Base-by-base conservation (phyloP, 164 flowering plant species). In the Houttuynia cordata region DNA sequence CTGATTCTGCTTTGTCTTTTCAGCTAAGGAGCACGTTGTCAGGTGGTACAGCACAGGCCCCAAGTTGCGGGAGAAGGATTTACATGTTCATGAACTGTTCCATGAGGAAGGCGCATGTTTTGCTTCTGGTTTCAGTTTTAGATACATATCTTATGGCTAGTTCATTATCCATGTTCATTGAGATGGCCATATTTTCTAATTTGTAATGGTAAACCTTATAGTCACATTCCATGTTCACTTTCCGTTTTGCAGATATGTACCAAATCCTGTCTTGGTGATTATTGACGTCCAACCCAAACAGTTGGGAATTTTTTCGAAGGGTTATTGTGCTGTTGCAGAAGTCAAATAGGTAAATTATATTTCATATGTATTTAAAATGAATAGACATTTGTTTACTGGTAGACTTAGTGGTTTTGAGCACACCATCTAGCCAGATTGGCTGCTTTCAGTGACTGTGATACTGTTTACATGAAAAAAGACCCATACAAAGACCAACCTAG, bases 11-110 rank as follows among this genome's bases (percentile, higher is more conserved):
- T 45, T 45, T 0, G 2, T 59, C n/a, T 73, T 22, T 78, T 78
- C 83, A 94, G 97, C 99, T 25, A 94, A 91, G 85, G 99, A 94
- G 82, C 99, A 94, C 77, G 90, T 91, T 21, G 88, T 94, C 0
- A 97, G 99, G 12, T 94, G 99, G 99, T 94, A 94, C 62, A 94
- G 97, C 65, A 91, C 99, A 4, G 97, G 97, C 10, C 99, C 97
- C 15, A 94, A 91, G 66, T 74, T 94, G 52, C 73, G 88, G 60
- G 97, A 91, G 61, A 94, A 94, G 80, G 99, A 94, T 66, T 75
- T 91, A 7, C 84, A 87, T 69, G 68, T 94, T 66, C 97, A 94
- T 57, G 73, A 71, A 53, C 70, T 87, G 52, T 94, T 94, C 62
- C 79, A 80, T 70, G 84, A 85, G 99, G 88, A 80, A 79, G 96